phyloP scores from a whole-genome alignment of 805 yeast species.

The Wickerhamomyces canadensis region DNA sequence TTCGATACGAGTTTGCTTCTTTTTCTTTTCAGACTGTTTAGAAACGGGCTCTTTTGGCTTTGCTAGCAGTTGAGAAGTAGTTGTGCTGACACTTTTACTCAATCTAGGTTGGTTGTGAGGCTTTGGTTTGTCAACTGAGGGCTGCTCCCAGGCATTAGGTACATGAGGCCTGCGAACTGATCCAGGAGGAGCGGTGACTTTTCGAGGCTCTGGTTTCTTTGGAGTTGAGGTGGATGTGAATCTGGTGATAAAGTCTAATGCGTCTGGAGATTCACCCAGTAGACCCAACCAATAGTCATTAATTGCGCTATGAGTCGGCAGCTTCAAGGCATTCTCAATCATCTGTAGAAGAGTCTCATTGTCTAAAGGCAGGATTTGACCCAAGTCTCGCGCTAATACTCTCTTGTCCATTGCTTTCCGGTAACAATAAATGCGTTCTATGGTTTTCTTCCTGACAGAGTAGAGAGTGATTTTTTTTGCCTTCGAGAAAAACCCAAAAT shows the following conservation, averaged over 20 bases:
- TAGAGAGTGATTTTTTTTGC: background rate
- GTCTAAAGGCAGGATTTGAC: constrained; percentile 50
- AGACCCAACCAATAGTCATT: constrained; percentile 48
- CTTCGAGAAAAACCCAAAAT: no score
- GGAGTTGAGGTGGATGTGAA: constrained; percentile 30
- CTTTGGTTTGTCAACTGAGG: constrained; percentile 1
- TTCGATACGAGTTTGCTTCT: constrained; percentile 40
- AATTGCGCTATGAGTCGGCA: constrained; percentile 42
- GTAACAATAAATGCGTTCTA: background rate
- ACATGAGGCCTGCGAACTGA: background rate
- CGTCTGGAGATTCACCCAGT: constrained; percentile 51
- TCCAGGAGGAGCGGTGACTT: constrained; percentile 1
- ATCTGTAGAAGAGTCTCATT: constrained; percentile 48
- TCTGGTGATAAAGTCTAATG: constrained; percentile 40
- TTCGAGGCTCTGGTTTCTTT: constrained; percentile 1
- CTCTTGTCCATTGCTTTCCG: constrained; percentile 3
- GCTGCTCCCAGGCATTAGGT: constrained; percentile 14
- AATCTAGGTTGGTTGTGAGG: constrained; percentile 8
- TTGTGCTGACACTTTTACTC: constrained; percentile 25
- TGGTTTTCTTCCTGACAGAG: no score
- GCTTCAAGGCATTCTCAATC: constrained; percentile 44
- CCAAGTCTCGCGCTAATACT: constrained; percentile 13
- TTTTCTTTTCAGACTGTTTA: constrained; percentile 32
- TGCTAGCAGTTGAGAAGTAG: constrained; percentile 44
- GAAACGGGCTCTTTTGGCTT: constrained; percentile 28